Evolutionary conservation across 306 rosid genomes (phyloP), one percentile per base, ranked within the genome.

Genomic region (Vachellia pachyceras): DNA sequence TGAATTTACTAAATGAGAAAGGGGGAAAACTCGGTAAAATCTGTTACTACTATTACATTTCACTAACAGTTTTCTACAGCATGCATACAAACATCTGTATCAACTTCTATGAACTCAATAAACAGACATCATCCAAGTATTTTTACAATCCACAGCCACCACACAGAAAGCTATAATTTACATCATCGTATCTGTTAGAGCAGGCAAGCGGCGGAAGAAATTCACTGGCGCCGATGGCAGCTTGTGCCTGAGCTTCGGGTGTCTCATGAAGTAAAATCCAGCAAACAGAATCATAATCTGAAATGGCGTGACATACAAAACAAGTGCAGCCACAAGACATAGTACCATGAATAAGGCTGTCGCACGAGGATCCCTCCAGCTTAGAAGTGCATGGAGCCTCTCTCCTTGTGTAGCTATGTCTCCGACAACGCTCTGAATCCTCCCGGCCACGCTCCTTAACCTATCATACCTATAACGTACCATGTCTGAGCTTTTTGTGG

Each of bases 361-460:
- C 70, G 99, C 99, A 1, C 98, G 96, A 52, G 98, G 92, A 85
- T 95, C 99, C 70, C 98, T 84, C 99, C 99, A 95, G 84, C 85
- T 95, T 33, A 95, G 73, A 41, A 95, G 91, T 5, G 98, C 95
- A 22, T 90, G 90, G 1, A 91, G 20, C 58, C 99, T 90, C 80
- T 95, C 99, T 54, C 97, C 97, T 82, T 95, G 99, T 1, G 96
- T 82, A 15, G 98, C 99, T 33, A 95, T 82, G 37, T 96, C 97
- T 37, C 99, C 99, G 5, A 92, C 97, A 71, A 93, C 97, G 22
- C 89, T 89, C 71, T 96, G 99, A 69, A 96, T 93, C 73, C 77
- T 92, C 52, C 99, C 99, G 0, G 98, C 97, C 14, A 96, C 82
- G 45, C 89, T 87, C 76, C 99, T 90, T 80, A 96, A 63, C 52